Evolutionary conservation across 2,329 filamentous ascomycete species (phyloP), one percentile per base, ranked within the genome.

Genomic region (Raffaelea arxii): DNA sequence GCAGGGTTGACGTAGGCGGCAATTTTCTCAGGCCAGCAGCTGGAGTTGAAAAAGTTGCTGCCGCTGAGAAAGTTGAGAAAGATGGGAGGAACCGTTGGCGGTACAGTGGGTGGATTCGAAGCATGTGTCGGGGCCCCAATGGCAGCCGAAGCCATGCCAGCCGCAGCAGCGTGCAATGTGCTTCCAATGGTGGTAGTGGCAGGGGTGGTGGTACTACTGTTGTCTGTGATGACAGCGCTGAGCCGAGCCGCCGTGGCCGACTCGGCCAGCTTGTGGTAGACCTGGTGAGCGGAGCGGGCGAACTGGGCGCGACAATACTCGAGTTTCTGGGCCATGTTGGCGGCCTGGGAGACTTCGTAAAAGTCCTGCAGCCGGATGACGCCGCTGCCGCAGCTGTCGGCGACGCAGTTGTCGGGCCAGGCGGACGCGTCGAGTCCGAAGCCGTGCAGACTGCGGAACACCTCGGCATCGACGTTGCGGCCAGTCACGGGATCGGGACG

Each of bases 21-120:
- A 61, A 98, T 87, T 58, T 78, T 83, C 64, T 95, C 90, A 0
- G 92, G 92, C 92, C 92, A 98, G 64, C 89, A 95, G 46, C 78
- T 80, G 1, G 83, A 72, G 54, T 87, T 90, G 81, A 91, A 97
- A 69, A 97, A 97, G 67, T 96, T 96, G 63, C 84, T 91, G 1
- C 84, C 92, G 55, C 77, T 88, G 51, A 96, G 64, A 61, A 96
- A 97, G 64, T 97, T 98, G 64, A 97, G 69, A 57, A 85, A 94
- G 55, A 96, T 75, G 7, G 46, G 46, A 3, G 46, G 46, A 12
- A 19, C 4, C 24, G 24, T 30, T 1, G 88, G 87, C 16, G 70
- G 70, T 24, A 58, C 53, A 21, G 54, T 54, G 5, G 54, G 51
- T 3, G 49, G 46, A 36, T 9, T n/a, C 27, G 27, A 9, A 9